Conservation (phyloP, 495 filamentous ascomycete species). For the Hyaloscypha bicolor region DNA sequence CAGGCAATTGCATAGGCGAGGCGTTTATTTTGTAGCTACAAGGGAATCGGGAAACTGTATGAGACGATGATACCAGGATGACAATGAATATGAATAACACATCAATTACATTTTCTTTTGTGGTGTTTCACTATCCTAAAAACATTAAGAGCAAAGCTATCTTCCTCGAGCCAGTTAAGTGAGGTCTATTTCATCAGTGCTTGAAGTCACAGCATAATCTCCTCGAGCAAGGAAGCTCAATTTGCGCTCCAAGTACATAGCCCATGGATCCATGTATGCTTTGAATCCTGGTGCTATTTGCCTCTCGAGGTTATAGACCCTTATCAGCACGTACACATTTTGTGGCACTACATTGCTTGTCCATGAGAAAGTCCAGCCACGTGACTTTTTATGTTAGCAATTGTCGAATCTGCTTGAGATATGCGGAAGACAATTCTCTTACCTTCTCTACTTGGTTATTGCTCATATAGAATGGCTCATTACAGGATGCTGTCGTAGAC, state of each 20-base stretch:
- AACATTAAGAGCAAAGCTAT: too few relatives aligned
- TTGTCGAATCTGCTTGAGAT: background rate
- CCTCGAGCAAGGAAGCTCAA: background rate
- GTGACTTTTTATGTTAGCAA: background rate
- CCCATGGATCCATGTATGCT: slow-evolving; percentile 16
- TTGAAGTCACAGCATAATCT: too few relatives aligned
- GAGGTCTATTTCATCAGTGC: too few relatives aligned
- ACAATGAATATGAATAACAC: too few relatives aligned
- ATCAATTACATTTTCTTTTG: too few relatives aligned
- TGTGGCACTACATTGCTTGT: slow-evolving; percentile 1
- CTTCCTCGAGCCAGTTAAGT: too few relatives aligned
- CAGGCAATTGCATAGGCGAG: slow-evolving; percentile 17
- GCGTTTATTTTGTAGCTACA: slow-evolving; percentile 11
- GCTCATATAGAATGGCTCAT: slow-evolving; percentile 46
- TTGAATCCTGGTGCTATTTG: slow-evolving; percentile 1
- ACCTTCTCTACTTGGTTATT: slow-evolving; percentile 44
- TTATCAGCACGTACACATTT: slow-evolving; percentile 11
- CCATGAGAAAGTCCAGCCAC: background rate
- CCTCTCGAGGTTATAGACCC: slow-evolving; percentile 13
- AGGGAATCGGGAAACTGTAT: slow-evolving; percentile 10
- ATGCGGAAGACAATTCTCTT: background rate
- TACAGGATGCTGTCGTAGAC: slow-evolving; percentile 40
- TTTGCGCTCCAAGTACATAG: slow-evolving; percentile 11
- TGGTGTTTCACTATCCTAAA: too few relatives aligned
- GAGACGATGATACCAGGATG: too few relatives aligned